phyloP scores from a whole-genome alignment of 129 eudicot genomes.

The Flaveria ramosissima region DNA sequence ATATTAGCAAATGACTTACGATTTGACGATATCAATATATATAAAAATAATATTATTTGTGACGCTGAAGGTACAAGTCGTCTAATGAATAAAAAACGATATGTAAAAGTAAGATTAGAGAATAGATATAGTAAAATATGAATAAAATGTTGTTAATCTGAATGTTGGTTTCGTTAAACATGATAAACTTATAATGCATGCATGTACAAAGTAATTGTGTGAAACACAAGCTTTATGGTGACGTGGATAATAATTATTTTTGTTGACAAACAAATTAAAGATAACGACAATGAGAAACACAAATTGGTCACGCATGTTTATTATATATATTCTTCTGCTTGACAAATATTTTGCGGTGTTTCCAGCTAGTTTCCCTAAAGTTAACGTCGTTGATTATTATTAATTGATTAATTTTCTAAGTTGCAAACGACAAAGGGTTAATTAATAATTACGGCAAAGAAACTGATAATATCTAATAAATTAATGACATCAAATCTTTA shows the following conservation, averaged over 20 bases:
- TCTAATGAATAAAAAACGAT: too few relatives aligned
- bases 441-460: constrained; percentile 4
- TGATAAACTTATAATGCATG: neutral
- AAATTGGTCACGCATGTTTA: constrained; percentile 29
- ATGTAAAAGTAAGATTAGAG: too few relatives aligned
- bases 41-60: too few relatives aligned
- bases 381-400: constrained; percentile 25
- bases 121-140: too few relatives aligned
- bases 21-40: too few relatives aligned
- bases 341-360: constrained; percentile 14
- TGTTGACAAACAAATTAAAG: constrained; percentile 10
- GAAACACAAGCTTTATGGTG: neutral
- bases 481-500: constrained; percentile 28
- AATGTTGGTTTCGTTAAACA: neutral
- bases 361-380: constrained; percentile 38
- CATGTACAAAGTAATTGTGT: neutral
- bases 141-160: neutral
- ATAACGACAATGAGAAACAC: constrained; percentile 33
- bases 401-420: constrained; percentile 7
- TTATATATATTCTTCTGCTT: neutral
- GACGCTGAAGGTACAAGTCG: too few relatives aligned
- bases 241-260: constrained; percentile 5
- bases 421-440: constrained; percentile 22
- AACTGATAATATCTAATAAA: constrained; percentile 25
- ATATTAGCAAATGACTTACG: too few relatives aligned